Evolutionary conservation across 257 asterid species (phyloP).

Genomic region (Ocimum tenuiflorum): DNA sequence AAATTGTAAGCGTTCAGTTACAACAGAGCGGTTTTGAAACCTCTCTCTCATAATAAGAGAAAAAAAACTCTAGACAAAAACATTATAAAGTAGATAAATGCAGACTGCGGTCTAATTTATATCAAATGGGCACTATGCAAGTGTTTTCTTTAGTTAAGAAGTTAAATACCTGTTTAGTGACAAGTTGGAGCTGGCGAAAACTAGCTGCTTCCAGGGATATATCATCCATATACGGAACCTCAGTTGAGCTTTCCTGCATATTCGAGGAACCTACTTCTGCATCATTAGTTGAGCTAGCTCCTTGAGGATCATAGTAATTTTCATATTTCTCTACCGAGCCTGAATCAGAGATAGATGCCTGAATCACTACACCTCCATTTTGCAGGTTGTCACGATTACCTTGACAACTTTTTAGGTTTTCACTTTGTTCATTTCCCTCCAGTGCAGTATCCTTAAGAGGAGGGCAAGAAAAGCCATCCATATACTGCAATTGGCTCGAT

Average conservation of each 20-base stretch:
- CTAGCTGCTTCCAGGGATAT: constrained; percentile 54
- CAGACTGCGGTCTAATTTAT: no score
- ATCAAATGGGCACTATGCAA: no score
- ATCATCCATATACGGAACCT: constrained; percentile 35
- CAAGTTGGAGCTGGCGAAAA: constrained; percentile 72
- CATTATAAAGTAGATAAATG: no score
- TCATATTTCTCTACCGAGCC: constrained; percentile 31
- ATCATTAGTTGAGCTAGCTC: constrained; percentile 26
- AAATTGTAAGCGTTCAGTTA: no score
- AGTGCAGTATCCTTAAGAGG: constrained; percentile 28
- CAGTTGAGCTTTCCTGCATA: constrained; percentile 41
- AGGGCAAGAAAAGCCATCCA: constrained; percentile 27
- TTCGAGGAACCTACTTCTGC: constrained; percentile 46
- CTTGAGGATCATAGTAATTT: constrained; percentile 33
- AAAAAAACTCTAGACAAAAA: no score
- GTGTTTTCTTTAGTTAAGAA: no score
- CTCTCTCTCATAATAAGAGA: no score
- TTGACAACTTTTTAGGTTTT: constrained; percentile 17
- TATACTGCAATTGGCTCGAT: constrained; percentile 36
- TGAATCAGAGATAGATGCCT: constrained; percentile 28
- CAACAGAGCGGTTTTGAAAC: no score
- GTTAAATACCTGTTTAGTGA: constrained; percentile 74
- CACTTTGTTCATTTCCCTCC: constrained; percentile 30
- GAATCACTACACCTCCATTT: constrained; percentile 20
- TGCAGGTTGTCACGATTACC: constrained; percentile 16